Evolutionary conservation across 2,329 filamentous ascomycete species (phyloP).

Genomic region (Talaromyces amestolkiae): DNA sequence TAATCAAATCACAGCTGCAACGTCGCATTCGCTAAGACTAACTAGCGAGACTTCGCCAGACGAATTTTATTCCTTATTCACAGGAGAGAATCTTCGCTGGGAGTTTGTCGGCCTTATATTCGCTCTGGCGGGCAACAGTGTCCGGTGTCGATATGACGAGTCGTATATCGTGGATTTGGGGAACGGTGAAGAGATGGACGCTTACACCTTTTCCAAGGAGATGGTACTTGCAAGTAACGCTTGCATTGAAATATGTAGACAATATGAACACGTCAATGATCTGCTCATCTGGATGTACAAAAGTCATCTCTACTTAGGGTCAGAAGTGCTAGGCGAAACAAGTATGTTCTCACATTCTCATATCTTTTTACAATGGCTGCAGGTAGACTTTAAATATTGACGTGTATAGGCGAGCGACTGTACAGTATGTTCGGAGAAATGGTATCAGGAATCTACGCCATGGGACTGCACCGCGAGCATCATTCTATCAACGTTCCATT

Average conservation of each 20-base stretch:
- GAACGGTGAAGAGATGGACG: slow-evolving; percentile 17
- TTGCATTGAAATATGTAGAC: slow-evolving; percentile 21
- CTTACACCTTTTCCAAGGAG: slow-evolving; percentile 20
- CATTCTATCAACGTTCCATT: slow-evolving; percentile 23
- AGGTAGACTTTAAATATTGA: background rate
- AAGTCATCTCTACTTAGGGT: slow-evolving; percentile 21
- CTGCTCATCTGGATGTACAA: slow-evolving; percentile 25
- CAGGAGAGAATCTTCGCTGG: slow-evolving; percentile 24
- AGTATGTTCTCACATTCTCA: slow-evolving; percentile 16
- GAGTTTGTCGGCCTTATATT: slow-evolving; percentile 27
- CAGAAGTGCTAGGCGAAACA: slow-evolving; percentile 19
- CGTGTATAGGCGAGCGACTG: slow-evolving; percentile 18
- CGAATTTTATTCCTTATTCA: slow-evolving; percentile 15
- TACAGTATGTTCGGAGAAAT: slow-evolving; percentile 22
- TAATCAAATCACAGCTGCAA: slow-evolving; percentile 13
- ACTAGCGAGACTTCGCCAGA: background rate
- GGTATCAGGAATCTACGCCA: slow-evolving; percentile 20
- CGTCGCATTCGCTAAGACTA: slow-evolving; percentile 6
- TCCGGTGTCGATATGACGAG: slow-evolving; percentile 4
- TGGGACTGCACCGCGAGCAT: slow-evolving; percentile 13
- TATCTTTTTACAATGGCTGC: background rate
- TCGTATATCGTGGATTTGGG: slow-evolving; percentile 10
- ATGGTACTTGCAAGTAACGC: slow-evolving; percentile 25
- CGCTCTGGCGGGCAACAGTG: slow-evolving; percentile 22
- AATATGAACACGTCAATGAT: slow-evolving; percentile 15